Percentiles rank a stretch among this genome's conserved stretches.
Conservation (phyloP, 1,284 basidiomycete species). For the Sanghuangporus sanghuang region DNA sequence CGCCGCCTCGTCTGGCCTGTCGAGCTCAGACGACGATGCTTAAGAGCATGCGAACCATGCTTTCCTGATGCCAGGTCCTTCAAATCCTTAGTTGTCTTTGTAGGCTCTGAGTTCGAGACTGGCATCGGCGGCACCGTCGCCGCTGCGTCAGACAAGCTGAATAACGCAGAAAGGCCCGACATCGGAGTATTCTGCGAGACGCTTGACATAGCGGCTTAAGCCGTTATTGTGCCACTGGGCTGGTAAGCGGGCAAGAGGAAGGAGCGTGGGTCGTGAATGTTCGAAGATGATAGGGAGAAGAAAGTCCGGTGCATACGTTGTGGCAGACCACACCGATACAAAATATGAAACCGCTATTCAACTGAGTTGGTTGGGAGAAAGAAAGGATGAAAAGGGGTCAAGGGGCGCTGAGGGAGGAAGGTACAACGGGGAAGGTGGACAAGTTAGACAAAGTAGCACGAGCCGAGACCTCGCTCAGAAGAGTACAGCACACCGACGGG, state of each 20-base stretch:
- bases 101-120: not conserved
- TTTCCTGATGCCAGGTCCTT: conserved; percentile 13
- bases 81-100: conserved; percentile 1
- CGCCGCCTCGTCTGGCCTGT: conserved; percentile 61
- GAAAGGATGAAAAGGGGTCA: not conserved
- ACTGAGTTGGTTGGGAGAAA: not conserved
- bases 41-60: conserved; percentile 23
- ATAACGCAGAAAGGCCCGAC: conserved; percentile 18
- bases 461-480: conserved; percentile 1
- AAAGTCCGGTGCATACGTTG: conserved; percentile 1
- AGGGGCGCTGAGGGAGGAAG: not conserved
- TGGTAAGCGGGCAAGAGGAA: not conserved
- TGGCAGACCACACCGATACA: not conserved
- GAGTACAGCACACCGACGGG: conserved; percentile 1
- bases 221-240: not conserved
- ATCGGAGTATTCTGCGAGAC: not conserved
- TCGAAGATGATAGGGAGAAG: not conserved
- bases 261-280: not conserved
- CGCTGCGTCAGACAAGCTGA: conserved; percentile 17
- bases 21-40: conserved; percentile 64
- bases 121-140: conserved; percentile 18
- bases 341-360: not conserved
- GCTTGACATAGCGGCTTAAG: not conserved
- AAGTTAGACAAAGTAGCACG: not conserved
- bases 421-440: not conserved